Evolutionary conservation across 2,329 filamentous ascomycete genomes (phyloP), one percentile per base, ranked within the genome.

Genomic region (Alternaria triticimaculans): DNA sequence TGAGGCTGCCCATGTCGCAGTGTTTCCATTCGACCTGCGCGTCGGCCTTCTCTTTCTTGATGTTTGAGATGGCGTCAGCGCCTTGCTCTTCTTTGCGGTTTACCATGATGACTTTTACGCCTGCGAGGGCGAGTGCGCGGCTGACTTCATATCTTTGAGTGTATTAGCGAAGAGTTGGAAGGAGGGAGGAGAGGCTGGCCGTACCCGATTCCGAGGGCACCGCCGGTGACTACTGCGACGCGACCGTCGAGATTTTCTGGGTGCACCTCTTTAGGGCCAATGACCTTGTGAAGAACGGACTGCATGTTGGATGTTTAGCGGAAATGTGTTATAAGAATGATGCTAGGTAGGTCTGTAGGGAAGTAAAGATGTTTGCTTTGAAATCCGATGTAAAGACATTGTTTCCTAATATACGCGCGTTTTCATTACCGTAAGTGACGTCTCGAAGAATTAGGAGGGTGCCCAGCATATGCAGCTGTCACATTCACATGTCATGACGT

Each of bases 211-310:
- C 48, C 48, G 2, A 51, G 48, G 1, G 48, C 48, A 20, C 48
- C 26, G 6, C 48, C 48, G 1, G 48, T 51, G 11, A 51, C 48
- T 21, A 51, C 48, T 6, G 48, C 48, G 26, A 51, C 26, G 18
- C 48, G 48, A 1, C 48, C 8, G 73, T 72, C 53, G 30, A 55
- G 33, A 5, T 55, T 28, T 3, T 55, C 53, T n/a, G 60, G 62
- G 7, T 79, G 71, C 0, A 80, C 76, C 10, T 80, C 66, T 18
- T 75, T 77, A 5, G 0, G 81, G 80, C 82, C 80, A 43, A 81
- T 66, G 28, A 80, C 66, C 6, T 75, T 78, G 30, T 80, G 74
- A 14, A 82, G 75, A 23, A 77, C 65, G 1, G 81, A 81, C 60
- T 82, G 80, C 81, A 83, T 82, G n/a, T 44, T 60, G 28, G 26